Evolutionary conservation across 2,329 filamentous ascomycete species (phyloP), one percentile per base, ranked within the genome.

Genomic region (Metarhizium sp.): DNA sequence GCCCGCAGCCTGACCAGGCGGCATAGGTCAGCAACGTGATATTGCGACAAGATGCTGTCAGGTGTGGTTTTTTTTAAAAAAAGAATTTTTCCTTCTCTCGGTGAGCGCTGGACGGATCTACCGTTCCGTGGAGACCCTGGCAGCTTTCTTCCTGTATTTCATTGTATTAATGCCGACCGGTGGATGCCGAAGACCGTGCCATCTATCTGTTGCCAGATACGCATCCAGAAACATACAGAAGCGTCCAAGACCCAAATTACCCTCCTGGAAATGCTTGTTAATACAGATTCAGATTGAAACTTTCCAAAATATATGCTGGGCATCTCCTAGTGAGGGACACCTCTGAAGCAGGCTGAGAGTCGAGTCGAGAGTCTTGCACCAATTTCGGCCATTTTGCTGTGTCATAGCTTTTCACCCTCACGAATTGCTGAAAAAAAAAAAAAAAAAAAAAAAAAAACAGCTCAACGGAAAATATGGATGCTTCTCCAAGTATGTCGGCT

Each of bases 401-500:
- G 4, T 25, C 38, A 40, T 40, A 40, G 11, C 38, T 16, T 40
- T 45, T 45, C 42, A 20, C n/a, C 6, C n/a, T 16, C 14, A 14
- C 6, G 14, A 18, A 14, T 45, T 36, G 34, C 34, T 2, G 40
- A 6, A 46, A 25, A 18, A 10, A 4, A 29, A 25, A 18, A 46
- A n/a, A 11, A 29, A 25, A 18, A 6, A 46, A 25, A 18, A 10
- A 4, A 29, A 25, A 18, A 46, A n/a, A 11, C 3, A 6, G 16
- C 38, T 43, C 14, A 18, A 29, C 14, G 40, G 16, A 14, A 11
- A 56, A 11, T 14, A 59, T 60, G 57, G 48, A 52, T 14, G 11
- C 53, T 8, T 53, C 45, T 18, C 40, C 54, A 18, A 32, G 43
- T 10, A 25, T 51, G 4, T 50, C 58, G n/a, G 34, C 48, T 10